Percentiles rank a stretch among this genome's conserved stretches.
phyloP scores from a whole-genome alignment of 1,284 basidiomycete species.

The Testicularia cyperi region DNA sequence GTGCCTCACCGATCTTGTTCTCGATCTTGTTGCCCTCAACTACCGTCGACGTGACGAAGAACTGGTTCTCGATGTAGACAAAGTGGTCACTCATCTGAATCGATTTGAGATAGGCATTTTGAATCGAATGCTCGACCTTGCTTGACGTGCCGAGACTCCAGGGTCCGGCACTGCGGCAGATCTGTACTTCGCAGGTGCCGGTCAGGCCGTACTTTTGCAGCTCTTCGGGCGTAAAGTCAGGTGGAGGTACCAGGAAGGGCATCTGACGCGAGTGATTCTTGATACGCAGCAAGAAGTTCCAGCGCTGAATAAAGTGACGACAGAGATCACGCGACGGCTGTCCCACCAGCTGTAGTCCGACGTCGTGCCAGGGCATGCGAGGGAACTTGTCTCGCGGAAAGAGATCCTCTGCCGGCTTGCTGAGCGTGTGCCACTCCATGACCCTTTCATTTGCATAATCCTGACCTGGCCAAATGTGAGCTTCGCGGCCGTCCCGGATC shows the following conservation, averaged over 20 bases:
- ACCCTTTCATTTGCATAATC: constrained; percentile 91
- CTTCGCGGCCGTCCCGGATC: constrained; percentile 65
- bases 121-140: constrained; percentile 86
- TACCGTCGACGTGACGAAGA: constrained; percentile 93
- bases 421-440: constrained; percentile 80
- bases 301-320: constrained; percentile 92
- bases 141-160: constrained; percentile 92
- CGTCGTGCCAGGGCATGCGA: constrained; percentile 99
- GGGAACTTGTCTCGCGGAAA: constrained; percentile 85
- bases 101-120: constrained; percentile 86
- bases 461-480: constrained; percentile 83
- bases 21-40: constrained; percentile 84
- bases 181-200: constrained; percentile 95
- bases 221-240: constrained; percentile 85
- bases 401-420: constrained; percentile 91
- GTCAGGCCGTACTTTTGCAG: constrained; percentile 79
- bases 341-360: constrained; percentile 90
- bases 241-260: constrained; percentile 91
- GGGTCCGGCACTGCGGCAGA: constrained; percentile 89
- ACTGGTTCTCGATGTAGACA: constrained; percentile 81
- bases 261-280: constrained; percentile 81
- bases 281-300: constrained; percentile 57
- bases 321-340: constrained; percentile 93
- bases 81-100: constrained; percentile 87
- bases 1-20: constrained; percentile 90